These are phyloP conservation scores for Macrophomina pseudophaseolina DNA, from an alignment of 2,329 filamentous ascomycete species.

Conservation along the genomic window DNA sequence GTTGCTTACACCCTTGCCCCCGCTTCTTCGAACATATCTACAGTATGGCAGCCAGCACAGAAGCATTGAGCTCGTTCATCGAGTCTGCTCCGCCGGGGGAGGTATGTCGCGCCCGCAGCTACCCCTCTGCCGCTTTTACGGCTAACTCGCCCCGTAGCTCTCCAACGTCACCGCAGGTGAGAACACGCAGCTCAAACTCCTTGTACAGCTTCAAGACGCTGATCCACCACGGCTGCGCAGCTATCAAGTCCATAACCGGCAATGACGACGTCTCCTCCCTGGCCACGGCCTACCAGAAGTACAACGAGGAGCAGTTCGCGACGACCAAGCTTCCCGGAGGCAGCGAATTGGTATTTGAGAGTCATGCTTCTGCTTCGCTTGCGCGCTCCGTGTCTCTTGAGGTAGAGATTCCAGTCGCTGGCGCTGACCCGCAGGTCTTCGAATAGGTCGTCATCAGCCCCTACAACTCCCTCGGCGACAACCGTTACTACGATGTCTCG, in stretches of 20 bases:
- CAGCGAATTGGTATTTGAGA: conserved; percentile 69
- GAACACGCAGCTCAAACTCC: not conserved
- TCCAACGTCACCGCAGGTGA: conserved; percentile 86
- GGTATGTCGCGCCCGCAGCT: conserved; percentile 59
- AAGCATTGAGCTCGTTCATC: conserved; percentile 74
- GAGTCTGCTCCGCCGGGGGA: conserved; percentile 95
- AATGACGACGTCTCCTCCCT: conserved; percentile 73
- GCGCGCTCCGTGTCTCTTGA: not conserved
- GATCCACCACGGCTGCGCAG: conserved; percentile 52
- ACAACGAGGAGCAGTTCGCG: conserved; percentile 93
- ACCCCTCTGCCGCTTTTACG: conserved; percentile 25
- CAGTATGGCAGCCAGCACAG: conserved; percentile 42
- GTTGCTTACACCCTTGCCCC: not conserved
- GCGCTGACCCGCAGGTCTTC: not conserved
- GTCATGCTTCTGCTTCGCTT: not conserved
- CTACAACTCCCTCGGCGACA: conserved; percentile 80
- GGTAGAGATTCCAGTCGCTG: not conserved
- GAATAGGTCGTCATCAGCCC: conserved; percentile 76
- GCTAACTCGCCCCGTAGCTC: conserved; percentile 62
- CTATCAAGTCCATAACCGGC: conserved; percentile 85
- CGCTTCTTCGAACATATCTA: not conserved
- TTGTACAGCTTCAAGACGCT: not conserved
- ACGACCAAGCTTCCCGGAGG: conserved; percentile 88
- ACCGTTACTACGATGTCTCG: conserved; percentile 88
- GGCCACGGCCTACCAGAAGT: conserved; percentile 83